Evolutionary conservation across 2,329 filamentous ascomycete species (phyloP).

Genomic region (Aschersonia sp.): DNA sequence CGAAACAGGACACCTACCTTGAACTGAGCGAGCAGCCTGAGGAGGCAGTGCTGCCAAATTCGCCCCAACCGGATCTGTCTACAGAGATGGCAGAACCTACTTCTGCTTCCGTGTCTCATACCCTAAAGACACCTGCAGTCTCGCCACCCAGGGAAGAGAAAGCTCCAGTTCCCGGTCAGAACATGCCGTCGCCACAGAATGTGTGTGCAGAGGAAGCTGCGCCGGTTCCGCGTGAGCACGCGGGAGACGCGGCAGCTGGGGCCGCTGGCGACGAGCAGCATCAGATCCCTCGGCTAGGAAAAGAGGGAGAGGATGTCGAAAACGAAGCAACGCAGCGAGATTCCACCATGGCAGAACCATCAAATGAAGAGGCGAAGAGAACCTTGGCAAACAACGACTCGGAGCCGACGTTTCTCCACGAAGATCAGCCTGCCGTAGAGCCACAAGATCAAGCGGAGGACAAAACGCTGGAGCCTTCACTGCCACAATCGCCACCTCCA

Average conservation of each 20-base stretch:
- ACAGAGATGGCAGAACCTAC: background rate
- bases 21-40: background rate
- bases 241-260: background rate
- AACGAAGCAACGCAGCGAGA: background rate
- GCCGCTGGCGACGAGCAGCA: background rate
- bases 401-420: background rate
- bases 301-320: background rate
- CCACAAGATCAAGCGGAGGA: too few species aligned
- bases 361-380: background rate
- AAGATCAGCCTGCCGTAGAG: too few species aligned
- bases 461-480: too few species aligned
- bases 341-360: too few species aligned
- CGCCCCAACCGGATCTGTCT: background rate
- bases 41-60: background rate
- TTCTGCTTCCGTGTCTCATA: background rate
- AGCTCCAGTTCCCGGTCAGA: background rate
- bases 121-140: background rate
- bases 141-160: background rate
- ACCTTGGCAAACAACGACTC: background rate
- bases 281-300: background rate
- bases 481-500: too few species aligned
- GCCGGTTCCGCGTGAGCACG: background rate
- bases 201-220: background rate
- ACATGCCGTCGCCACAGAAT: background rate
- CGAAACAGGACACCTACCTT: background rate